phyloP scores from a whole-genome alignment of 2,329 filamentous ascomycete species.

The Myotisia sp. region DNA sequence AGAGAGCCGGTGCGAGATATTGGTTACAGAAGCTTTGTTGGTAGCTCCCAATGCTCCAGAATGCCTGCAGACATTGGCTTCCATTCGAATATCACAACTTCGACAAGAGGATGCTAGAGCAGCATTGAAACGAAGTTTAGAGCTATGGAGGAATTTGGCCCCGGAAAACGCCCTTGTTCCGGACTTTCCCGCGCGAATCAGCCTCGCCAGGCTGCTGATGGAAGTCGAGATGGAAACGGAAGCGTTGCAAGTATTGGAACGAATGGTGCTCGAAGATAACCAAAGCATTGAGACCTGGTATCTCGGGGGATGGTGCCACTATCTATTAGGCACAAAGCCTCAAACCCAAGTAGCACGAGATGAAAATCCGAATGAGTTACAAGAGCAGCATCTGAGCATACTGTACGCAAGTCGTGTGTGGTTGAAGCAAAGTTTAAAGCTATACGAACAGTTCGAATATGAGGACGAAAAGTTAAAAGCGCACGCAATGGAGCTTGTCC shows the following conservation, averaged over 20 bases:
- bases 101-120: conserved; percentile 64
- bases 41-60: conserved; percentile 70
- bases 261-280: conserved; percentile 77
- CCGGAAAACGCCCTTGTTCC: conserved; percentile 59
- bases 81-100: conserved; percentile 78
- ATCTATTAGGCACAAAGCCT: conserved; percentile 44
- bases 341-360: conserved; percentile 15
- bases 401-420: conserved; percentile 67
- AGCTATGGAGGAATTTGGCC: conserved; percentile 66
- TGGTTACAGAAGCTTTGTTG: conserved; percentile 80
- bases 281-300: conserved; percentile 95
- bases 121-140: conserved; percentile 65
- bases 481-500: conserved; percentile 31
- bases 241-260: conserved; percentile 70
- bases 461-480: conserved; percentile 38
- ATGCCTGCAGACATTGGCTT: conserved; percentile 89
- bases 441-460: conserved; percentile 69
- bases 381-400: conserved; percentile 44
- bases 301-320: conserved; percentile 84
- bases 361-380: conserved; percentile 23
- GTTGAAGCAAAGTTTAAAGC: conserved; percentile 63
- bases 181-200: conserved; percentile 74
- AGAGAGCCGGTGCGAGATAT: conserved; percentile 70
- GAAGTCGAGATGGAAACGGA: conserved; percentile 77
- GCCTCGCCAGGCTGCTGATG: conserved; percentile 70